Base-by-base conservation (phyloP, 2,329 filamentous ascomycete species). In the Tolypocladium cylindrosporum region DNA sequence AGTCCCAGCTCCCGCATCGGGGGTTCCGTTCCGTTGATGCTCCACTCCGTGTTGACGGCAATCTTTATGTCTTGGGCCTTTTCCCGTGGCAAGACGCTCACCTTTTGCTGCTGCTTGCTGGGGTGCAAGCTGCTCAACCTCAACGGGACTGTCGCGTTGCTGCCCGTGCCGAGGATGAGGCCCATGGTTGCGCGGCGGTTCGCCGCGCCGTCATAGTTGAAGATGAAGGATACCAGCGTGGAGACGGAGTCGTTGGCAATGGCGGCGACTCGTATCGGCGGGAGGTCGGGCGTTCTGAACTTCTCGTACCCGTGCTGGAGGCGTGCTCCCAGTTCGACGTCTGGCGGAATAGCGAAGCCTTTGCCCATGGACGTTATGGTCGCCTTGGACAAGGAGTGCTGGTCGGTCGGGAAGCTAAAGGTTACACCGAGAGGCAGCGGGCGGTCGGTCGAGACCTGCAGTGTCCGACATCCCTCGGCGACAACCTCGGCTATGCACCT, bases 171-270 rank as follows among this genome's bases (percentile, higher is more conserved):
- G 41, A 91, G 87, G 61, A 94, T 92, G 24, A 93, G 78, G 6
- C 88, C 88, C 87, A 93, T 92, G 36, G 81, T 82, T 3, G 89
- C 87, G 61, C 86, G 83, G 60, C 83, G 86, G 59, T 82, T 80
- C 0, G 76, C 73, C 16, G 79, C 73, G 21, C 82, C 82, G 62
- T 84, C 83, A 56, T 86, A 85, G 58, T 85, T 81, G 70, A 91
- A 91, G 39, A 90, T 85, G 62, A 91, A 85, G 0, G 89, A 91
- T 41, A 90, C 84, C 31, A 93, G 78, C 0, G 89, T 93, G 7
- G 90, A 87, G 42, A 93, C 89, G 0, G 90, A 84, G 66, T 94
- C 90, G 66, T 93, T 94, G 42, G 89, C 84, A 61, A 94, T 92
- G 55, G 89, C 90, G 10, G 84, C 81, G 55, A 93, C 86, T 60